Conservation (phyloP, 371 early-diverging fungal species). For the Saksenaea vasiformis region DNA sequence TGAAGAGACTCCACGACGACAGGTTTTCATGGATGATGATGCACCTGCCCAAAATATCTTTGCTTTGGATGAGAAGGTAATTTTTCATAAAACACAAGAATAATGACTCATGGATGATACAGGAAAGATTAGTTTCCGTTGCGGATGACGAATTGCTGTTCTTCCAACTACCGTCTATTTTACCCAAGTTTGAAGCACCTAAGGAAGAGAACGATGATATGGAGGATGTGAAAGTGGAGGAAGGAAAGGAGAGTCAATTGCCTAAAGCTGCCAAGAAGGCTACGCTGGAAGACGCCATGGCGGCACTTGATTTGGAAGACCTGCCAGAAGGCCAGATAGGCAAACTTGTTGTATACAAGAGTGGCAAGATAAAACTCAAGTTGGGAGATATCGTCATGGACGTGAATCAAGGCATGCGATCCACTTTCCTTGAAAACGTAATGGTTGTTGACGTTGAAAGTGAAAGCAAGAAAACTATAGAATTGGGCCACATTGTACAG, state of each 20-base stretch:
- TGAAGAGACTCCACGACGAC: background rate
- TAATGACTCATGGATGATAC: background rate
- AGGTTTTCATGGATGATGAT: constrained; percentile 43
- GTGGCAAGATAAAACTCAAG: constrained; percentile 72
- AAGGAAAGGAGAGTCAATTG: constrained; percentile 12
- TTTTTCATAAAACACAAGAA: background rate
- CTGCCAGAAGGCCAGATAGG: constrained; percentile 69
- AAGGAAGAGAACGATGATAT: constrained; percentile 10
- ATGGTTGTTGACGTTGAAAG: constrained; percentile 61
- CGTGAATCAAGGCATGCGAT: constrained; percentile 57
- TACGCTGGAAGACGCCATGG: constrained; percentile 33
- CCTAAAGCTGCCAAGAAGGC: constrained; percentile 51
- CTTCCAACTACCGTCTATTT: constrained; percentile 46
- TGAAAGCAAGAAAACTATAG: constrained; percentile 50
- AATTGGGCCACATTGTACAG: constrained; percentile 66
- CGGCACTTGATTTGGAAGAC: constrained; percentile 30
- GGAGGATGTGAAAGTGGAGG: constrained; percentile 25
- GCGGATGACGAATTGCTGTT: constrained; percentile 45
- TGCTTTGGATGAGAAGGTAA: constrained; percentile 33
- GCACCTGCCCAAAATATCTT: constrained; percentile 47
- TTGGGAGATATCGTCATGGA: constrained; percentile 71
- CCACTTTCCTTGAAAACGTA: constrained; percentile 62
- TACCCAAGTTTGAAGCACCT: constrained; percentile 45
- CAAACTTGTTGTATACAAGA: constrained; percentile 66
- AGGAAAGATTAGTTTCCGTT: constrained; percentile 34